phyloP scores from a whole-genome alignment of 768 basidiomycete species.

The Asterophora lycoperdoides region DNA sequence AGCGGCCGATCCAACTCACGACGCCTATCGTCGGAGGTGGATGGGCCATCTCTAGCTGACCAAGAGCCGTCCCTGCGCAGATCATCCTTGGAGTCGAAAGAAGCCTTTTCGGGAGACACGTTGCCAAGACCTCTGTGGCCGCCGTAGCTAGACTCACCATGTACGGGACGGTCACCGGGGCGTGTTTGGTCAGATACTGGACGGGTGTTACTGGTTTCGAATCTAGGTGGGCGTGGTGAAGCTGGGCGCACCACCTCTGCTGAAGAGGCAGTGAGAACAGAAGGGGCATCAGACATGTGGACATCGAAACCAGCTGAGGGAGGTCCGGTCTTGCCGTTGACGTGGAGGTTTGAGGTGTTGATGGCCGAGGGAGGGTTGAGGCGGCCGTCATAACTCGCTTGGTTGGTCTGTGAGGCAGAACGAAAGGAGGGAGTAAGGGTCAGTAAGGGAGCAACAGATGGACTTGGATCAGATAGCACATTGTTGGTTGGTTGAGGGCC shows the following conservation, averaged over 20 bases:
- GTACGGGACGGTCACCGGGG: conserved; percentile 17
- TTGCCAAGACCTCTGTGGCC: conserved; percentile 20
- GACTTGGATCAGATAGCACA: conserved; percentile 26
- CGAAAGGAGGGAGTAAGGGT: conserved; percentile 15
- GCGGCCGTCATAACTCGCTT: conserved; percentile 22
- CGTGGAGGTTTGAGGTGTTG: conserved; percentile 25
- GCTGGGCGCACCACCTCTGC: conserved; percentile 11
- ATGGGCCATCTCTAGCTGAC: conserved; percentile 24
- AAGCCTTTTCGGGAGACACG: conserved; percentile 20
- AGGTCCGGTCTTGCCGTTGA: conserved; percentile 14
- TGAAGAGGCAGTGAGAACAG: conserved; percentile 8
- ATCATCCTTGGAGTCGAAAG: conserved; percentile 27
- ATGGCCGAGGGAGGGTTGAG: conserved; percentile 14
- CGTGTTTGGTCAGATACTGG: conserved; percentile 13
- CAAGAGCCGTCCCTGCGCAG: conserved; percentile 22
- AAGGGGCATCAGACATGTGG: conserved; percentile 12
- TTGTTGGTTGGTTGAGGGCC: conserved; percentile 26
- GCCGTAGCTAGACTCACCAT: conserved; percentile 27
- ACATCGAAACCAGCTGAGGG: conserved; percentile 13
- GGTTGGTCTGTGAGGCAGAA: conserved; percentile 16
- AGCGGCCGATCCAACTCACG: conserved; percentile 23
- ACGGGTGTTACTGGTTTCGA: conserved; percentile 11
- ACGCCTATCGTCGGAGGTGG: conserved; percentile 27
- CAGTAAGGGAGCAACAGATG: conserved; percentile 9
- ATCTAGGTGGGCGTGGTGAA: conserved; percentile 9